Base-by-base conservation (phyloP, 495 filamentous ascomycete genomes). In the Hyphodiscus hymeniophilus region DNA sequence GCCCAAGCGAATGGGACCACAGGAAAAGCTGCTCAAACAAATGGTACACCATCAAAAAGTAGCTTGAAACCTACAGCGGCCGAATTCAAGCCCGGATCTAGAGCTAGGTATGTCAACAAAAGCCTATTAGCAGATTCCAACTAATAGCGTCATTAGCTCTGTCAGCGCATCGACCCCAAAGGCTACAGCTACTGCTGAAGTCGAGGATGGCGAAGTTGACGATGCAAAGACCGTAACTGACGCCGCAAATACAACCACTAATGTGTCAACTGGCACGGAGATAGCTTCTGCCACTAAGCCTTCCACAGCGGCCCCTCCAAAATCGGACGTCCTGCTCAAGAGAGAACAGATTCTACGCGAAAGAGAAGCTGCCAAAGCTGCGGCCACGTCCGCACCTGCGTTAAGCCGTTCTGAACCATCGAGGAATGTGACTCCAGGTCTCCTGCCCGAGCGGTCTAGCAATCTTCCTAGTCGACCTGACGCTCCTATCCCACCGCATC, bases 141-240 rank as follows among this genome's bases (percentile, higher is more conserved):
- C 52, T 56, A 51, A 54, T 36, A 8, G 10, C 34, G 11, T 35
- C 3, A 45, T n/a, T 54, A 54, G 52, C 38, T 50, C 48, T 13
- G 30, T 23, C 55, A 48, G 65, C 54, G 50, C 48, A n/a, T 64
- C 65, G 30, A 64, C 59, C 57, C 36, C 50, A 54, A 60, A 50
- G 51, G 56, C 16, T 65, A 11, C 18, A n/a, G 34, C 38, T 12
- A 68, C 63, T 38, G 48, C 60, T 8, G 85, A 89, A 57, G 82
- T 82, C 41, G 85, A 89, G 60, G 85, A 89, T 64, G 85, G 84
- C 20, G 85, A 90, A 56, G 84, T 88, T 26, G 80, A 85, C 55
- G 82, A 89, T 63, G 71, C 70, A 11, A 82, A 76, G 53, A 47
- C 42, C 13, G 31, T 50, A 7, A 58, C 44, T 18, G 15, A 38